Percentiles rank a stretch among this genome's conserved stretches.
phyloP scores from a whole-genome alignment of 2,329 filamentous ascomycete species.

The Cercospora zeae-maydis region DNA sequence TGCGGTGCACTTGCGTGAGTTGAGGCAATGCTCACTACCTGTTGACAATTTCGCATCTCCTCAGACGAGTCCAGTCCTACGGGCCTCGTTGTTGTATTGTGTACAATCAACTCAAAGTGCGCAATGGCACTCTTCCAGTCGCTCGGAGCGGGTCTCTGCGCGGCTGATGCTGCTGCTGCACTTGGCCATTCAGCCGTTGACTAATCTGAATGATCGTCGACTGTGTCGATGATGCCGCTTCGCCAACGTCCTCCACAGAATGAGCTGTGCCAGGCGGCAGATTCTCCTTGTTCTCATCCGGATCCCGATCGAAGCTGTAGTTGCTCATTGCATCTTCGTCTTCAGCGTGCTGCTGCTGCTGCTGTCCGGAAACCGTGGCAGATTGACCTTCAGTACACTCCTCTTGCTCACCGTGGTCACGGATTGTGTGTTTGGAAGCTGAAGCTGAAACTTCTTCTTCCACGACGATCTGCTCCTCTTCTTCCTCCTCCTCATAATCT shows the following conservation, averaged over 20 bases:
- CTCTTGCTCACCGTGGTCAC: not conserved
- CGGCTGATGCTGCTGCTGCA: not conserved
- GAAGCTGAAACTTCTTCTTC: not conserved
- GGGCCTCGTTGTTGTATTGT: no score
- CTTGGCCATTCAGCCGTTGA: not conserved
- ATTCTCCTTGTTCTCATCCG: conserved; percentile 7
- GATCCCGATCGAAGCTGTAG: not conserved
- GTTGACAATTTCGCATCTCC: no score
- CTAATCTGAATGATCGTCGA: not conserved
- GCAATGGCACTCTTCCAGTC: not conserved
- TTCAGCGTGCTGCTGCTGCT: not conserved
- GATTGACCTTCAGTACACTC: not conserved
- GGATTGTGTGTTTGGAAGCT: no score
- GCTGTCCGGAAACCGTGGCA: not conserved
- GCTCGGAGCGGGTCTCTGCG: not conserved
- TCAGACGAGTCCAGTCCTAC: no score
- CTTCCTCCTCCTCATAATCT: not conserved
- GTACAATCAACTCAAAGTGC: not conserved
- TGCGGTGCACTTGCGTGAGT: no score
- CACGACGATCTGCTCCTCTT: not conserved
- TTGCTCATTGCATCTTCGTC: not conserved
- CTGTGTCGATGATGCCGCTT: not conserved
- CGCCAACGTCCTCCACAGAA: not conserved
- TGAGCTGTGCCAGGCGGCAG: not conserved
- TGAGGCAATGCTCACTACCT: no score